phyloP scores from a whole-genome alignment of 2,329 filamentous ascomycete genomes.

The Stagonosporopsis tanaceti region DNA sequence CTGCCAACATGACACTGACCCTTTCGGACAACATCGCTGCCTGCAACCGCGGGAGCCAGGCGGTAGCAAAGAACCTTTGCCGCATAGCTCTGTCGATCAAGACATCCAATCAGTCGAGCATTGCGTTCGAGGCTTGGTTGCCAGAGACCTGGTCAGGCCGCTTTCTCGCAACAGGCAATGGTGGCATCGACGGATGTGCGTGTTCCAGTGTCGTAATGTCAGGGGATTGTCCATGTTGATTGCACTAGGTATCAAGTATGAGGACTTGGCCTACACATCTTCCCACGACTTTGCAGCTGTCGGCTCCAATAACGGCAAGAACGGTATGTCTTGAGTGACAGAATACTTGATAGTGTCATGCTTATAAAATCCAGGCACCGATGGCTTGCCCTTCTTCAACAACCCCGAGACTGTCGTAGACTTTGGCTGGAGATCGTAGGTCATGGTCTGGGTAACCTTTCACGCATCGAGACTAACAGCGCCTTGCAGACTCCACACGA shows the following conservation, averaged over 20 bases:
- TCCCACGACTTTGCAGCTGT: conserved; percentile 50
- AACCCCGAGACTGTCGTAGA: conserved; percentile 58
- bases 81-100: conserved; percentile 53
- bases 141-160: conserved; percentile 49
- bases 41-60: conserved; percentile 47
- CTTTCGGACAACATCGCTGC: conserved; percentile 50
- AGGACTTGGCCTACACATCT: conserved; percentile 50
- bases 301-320: conserved; percentile 53
- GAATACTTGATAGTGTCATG: too few species aligned
- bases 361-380: not conserved
- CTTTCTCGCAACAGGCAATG: conserved; percentile 52
- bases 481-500: conserved; percentile 47
- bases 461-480: not conserved
- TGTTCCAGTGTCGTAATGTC: not conserved
- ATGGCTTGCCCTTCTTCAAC: conserved; percentile 53
- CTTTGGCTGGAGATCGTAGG: conserved; percentile 55
- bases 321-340: conserved; percentile 44
- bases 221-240: not conserved
- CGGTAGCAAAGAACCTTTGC: conserved; percentile 51
- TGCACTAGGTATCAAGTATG: conserved; percentile 51
- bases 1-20: conserved; percentile 49
- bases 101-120: conserved; percentile 51
- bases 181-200: conserved; percentile 54
- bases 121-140: conserved; percentile 54
- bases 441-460: too few species aligned